A percentile compares a stretch with the other conserved stretches of the same genome.
phyloP scores from a whole-genome alignment of 768 basidiomycete species.

The Gloeophyllum trabeum region DNA sequence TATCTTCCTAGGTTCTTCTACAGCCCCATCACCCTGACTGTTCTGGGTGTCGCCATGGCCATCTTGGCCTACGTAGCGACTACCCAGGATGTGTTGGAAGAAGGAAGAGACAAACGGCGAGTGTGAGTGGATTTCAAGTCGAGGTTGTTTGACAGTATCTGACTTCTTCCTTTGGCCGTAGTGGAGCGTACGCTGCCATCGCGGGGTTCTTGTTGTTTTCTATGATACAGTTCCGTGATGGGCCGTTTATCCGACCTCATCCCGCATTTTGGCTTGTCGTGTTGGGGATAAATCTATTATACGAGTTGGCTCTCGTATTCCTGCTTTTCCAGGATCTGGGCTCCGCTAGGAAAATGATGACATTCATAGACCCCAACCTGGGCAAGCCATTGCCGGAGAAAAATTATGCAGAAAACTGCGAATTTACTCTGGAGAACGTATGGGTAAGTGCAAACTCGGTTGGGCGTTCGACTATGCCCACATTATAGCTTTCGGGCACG shows the following conservation, averaged over 20 bases:
- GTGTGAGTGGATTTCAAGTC: too few relatives aligned
- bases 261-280: constrained; percentile 79
- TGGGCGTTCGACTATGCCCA: background rate
- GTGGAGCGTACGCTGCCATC: constrained; percentile 69
- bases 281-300: constrained; percentile 72
- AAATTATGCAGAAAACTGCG: constrained; percentile 76
- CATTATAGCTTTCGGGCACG: constrained; percentile 1
- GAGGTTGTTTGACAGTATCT: background rate
- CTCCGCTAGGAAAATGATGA: constrained; percentile 73
- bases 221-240: constrained; percentile 84
- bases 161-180: constrained; percentile 16
- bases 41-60: constrained; percentile 53
- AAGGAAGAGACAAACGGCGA: constrained; percentile 72
- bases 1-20: constrained; percentile 88
- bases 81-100: constrained; percentile 74
- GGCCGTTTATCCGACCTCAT: constrained; percentile 81
- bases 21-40: constrained; percentile 72
- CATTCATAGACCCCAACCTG: constrained; percentile 59
- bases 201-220: constrained; percentile 71
- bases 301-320: constrained; percentile 76
- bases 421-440: constrained; percentile 45
- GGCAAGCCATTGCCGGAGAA: constrained; percentile 73
- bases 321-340: constrained; percentile 76
- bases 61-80: constrained; percentile 74
- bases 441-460: constrained; percentile 38